These are phyloP conservation scores for Acorus calamus DNA, from an alignment of 106 monocot species.

Conservation along the genomic window DNA sequence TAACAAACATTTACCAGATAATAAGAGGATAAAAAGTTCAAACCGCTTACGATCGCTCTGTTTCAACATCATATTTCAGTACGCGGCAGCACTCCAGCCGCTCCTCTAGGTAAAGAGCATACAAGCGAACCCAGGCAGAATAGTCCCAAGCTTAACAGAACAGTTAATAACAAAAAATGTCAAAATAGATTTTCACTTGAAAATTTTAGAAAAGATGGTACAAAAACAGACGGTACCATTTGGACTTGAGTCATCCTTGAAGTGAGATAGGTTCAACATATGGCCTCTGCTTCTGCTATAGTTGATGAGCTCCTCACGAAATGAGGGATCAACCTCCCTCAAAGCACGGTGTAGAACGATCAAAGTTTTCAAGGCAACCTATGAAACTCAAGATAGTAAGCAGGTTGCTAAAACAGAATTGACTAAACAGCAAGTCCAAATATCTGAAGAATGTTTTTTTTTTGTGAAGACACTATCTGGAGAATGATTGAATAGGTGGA, in stretches of 20 bases:
- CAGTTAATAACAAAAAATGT: slow-evolving; percentile 3
- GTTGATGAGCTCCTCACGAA: slow-evolving; percentile 62
- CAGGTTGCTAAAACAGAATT: not conserved
- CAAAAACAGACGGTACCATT: slow-evolving; percentile 27
- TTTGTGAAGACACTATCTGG: too few species aligned
- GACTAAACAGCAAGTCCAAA: too few species aligned
- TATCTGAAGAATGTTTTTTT: too few species aligned
- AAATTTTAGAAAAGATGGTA: not conserved
- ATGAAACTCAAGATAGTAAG: not conserved
- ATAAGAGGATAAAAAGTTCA: not conserved
- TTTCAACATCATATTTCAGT: slow-evolving; percentile 63
- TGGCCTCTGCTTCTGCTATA: slow-evolving; percentile 33
- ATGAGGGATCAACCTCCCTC: slow-evolving; percentile 65
- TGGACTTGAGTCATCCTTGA: slow-evolving; percentile 74
- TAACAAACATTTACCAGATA: not conserved
- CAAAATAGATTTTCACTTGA: too few species aligned
- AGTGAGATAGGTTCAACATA: slow-evolving; percentile 71
- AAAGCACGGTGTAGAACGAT: slow-evolving; percentile 72
- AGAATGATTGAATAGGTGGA: too few species aligned
- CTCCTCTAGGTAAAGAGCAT: slow-evolving; percentile 75
- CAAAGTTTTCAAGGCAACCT: slow-evolving; percentile 77
- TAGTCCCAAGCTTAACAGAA: slow-evolving; percentile 57
- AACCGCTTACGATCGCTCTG: slow-evolving; percentile 42
- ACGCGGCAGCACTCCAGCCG: slow-evolving; percentile 53
- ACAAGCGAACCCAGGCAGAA: slow-evolving; percentile 69